phyloP scores from a whole-genome alignment of 139 green algal genomes.

The Haematococcus sp. region DNA sequence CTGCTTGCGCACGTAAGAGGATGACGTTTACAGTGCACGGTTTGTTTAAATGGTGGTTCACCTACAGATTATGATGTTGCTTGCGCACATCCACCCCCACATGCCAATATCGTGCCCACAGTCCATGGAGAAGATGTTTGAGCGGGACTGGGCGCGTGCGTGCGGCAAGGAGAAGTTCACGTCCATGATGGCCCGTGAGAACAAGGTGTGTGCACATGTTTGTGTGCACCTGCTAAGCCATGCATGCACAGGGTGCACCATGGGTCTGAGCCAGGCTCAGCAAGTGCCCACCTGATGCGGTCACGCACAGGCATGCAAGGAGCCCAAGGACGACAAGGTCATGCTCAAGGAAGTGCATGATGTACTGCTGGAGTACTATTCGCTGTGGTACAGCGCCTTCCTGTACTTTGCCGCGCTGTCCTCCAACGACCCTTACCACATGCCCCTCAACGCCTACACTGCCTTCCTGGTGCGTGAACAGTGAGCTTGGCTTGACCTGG shows the following conservation, averaged over 20 bases:
- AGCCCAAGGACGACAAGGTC: conserved; percentile 54
- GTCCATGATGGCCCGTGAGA: conserved; percentile 59
- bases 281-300: too few species aligned
- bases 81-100: neutral
- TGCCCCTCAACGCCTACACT: conserved; percentile 53
- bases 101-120: conserved; percentile 20
- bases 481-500: neutral
- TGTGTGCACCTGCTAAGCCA: too few species aligned
- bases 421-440: conserved; percentile 69
- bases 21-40: too few species aligned
- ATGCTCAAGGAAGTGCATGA: conserved; percentile 60
- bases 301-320: too few species aligned
- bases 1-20: too few species aligned
- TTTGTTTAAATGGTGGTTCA: too few species aligned
- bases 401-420: conserved; percentile 59
- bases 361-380: conserved; percentile 41
- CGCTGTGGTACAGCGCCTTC: conserved; percentile 47
- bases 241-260: too few species aligned
- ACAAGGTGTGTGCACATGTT: conserved; percentile 59
- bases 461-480: conserved; percentile 7
- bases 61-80: too few species aligned
- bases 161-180: conserved; percentile 76
- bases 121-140: conserved; percentile 65
- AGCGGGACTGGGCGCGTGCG: conserved; percentile 63
- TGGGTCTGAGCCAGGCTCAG: too few species aligned